Evolutionary conservation across 805 yeast genomes (phyloP), one percentile per base, ranked within the genome.

Genomic region (Zygosaccharomyces gambellarensis): DNA sequence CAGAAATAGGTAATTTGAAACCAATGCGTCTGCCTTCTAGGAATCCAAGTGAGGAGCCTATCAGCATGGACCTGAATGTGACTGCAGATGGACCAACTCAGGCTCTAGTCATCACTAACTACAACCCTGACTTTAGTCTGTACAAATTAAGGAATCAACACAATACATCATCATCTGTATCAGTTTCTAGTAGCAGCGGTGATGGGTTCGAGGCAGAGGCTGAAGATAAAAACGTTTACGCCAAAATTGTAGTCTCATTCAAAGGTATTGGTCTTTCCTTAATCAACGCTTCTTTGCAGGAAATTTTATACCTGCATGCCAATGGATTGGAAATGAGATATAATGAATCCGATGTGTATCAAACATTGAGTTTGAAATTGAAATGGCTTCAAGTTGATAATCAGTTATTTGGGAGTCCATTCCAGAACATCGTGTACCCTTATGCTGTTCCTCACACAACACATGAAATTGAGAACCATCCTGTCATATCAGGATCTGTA

Each of bases 311-410:
- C 60, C 71, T 85, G n/a, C 87, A 90, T 0, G 71, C 87, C 23
- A 74, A 88, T 46, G 97, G 97, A 1, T 63, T 90, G 47, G 97
- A 90, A 61, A 51, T 90, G 17, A 74, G 85, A 40, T 89, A 85
- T 66, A 86, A 84, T 59, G 92, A 88, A 54, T 85, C 97, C 0
- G 94, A 88, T 30, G 68, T 88, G 19, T 88, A 87, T 57, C 95
- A 90, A 63, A 87, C 87, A 14, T 59, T 87, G 39, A 81, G 90
- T 54, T 71, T 83, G 70, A 90, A 89, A 62, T 68, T 90, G 59
- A 90, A 92, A 62, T 95, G 99, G 99, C 72, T 94, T 29, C 99
- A 94, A 67, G 75, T 92, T 43, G 99, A 94, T 65, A 92, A 94
- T 61, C 96, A 90, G 63, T 69, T 92, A 43, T 88, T 82, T 60